Conservation (phyloP, 2,329 filamentous ascomycete species). For the Xylariaceae sp. region DNA sequence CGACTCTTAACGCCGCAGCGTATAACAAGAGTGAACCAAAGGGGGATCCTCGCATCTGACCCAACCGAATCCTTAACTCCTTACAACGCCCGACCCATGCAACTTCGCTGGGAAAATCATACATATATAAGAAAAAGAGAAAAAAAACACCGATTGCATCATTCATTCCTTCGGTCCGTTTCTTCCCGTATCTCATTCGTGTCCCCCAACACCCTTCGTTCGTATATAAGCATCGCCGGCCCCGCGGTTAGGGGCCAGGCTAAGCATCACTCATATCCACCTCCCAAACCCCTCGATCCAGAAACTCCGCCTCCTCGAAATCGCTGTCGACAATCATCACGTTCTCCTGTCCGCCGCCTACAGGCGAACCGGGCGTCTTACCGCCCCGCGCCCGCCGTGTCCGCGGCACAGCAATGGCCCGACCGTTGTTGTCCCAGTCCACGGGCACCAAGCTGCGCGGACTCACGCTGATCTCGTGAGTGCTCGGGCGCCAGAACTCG, state of each 20-base stretch:
- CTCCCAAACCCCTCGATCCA: slow-evolving; percentile 41
- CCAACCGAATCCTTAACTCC: background rate
- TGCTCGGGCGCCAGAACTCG: slow-evolving; percentile 20
- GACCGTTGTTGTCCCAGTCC: slow-evolving; percentile 34
- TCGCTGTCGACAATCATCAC: slow-evolving; percentile 42
- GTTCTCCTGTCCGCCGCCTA: slow-evolving; percentile 42
- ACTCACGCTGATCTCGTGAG: slow-evolving; percentile 37
- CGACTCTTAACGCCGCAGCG: too few relatives aligned
- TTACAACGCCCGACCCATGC: background rate
- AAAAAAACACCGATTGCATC: background rate
- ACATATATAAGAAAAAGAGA: background rate
- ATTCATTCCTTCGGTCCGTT: background rate
- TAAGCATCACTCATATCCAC: slow-evolving; percentile 39
- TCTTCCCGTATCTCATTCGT: background rate
- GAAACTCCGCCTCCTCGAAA: slow-evolving; percentile 65
- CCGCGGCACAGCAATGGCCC: slow-evolving; percentile 47
- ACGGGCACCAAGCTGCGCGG: slow-evolving; percentile 37
- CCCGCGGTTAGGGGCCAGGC: background rate
- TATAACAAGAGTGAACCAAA: too few relatives aligned
- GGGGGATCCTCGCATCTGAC: too few relatives aligned
- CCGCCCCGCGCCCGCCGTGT: slow-evolving; percentile 19
- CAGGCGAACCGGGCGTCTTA: slow-evolving; percentile 22
- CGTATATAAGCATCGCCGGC: background rate
- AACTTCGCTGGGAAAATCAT: background rate
- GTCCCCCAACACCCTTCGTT: background rate